Evolutionary conservation across 371 early-diverging fungal species (phyloP).

Genomic region (Rhizopus delemar): DNA sequence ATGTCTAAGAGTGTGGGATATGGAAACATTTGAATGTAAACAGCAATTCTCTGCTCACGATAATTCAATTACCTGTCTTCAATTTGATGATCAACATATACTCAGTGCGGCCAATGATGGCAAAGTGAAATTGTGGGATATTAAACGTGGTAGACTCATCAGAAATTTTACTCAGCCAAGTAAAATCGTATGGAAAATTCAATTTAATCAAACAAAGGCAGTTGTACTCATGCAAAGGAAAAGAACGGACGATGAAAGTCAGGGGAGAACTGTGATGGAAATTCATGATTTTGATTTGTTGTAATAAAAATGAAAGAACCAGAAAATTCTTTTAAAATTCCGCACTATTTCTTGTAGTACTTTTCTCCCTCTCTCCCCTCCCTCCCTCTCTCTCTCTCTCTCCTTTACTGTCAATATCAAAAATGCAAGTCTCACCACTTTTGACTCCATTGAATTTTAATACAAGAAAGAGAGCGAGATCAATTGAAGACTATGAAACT

Average conservation of each 20-base stretch:
- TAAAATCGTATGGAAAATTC: slow-evolving; percentile 66
- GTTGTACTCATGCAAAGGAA: slow-evolving; percentile 61
- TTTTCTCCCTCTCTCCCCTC: background rate
- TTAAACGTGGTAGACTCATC: slow-evolving; percentile 68
- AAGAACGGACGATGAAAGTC: slow-evolving; percentile 25
- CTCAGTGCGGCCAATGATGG: slow-evolving; percentile 87
- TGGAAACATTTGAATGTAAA: slow-evolving; percentile 63
- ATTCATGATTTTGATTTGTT: slow-evolving; percentile 50
- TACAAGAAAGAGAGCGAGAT: slow-evolving; percentile 20
- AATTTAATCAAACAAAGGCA: slow-evolving; percentile 63
- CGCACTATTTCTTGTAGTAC: background rate
- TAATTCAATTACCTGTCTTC: slow-evolving; percentile 85
- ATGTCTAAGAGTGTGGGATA: slow-evolving; percentile 85
- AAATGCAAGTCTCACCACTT: slow-evolving; percentile 22
- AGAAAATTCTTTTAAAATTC: background rate
- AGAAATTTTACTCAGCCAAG: slow-evolving; percentile 65
- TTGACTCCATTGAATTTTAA: slow-evolving; percentile 22
- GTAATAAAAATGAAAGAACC: slow-evolving; percentile 2
- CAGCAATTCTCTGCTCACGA: slow-evolving; percentile 76
- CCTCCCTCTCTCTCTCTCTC: background rate
- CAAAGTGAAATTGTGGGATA: slow-evolving; percentile 84
- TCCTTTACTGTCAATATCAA: background rate
- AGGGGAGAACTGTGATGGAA: slow-evolving; percentile 50
- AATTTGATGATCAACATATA: slow-evolving; percentile 78
- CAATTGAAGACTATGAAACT: slow-evolving; percentile 18